phyloP scores from a whole-genome alignment of 1,139 yeast species.

The Blastobotrys capitulatus region DNA sequence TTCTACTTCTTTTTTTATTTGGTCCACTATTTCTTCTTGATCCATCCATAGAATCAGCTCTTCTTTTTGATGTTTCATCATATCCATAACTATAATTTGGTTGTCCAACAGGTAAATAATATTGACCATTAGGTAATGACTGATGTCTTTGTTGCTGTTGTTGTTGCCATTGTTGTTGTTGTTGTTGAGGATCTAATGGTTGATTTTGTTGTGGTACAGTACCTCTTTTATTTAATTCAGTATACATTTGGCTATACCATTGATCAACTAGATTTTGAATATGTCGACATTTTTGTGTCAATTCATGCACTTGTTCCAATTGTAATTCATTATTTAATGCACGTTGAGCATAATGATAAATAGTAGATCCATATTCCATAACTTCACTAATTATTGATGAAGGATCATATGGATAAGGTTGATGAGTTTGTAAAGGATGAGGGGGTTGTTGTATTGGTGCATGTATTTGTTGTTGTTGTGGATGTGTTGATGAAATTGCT shows the following conservation, averaged over 20 bases:
- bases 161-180: neutral
- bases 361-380: neutral
- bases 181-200: too few relatives aligned
- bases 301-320: neutral
- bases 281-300: neutral
- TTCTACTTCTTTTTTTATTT: constrained; percentile 13
- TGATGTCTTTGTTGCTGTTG: constrained; percentile 4
- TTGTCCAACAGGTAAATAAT: neutral
- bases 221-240: neutral
- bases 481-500: neutral
- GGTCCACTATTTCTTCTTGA: constrained; percentile 1
- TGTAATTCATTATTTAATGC: neutral
- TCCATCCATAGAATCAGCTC: neutral
- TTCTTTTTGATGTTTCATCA: neutral
- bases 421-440: neutral
- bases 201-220: neutral
- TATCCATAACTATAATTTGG: neutral
- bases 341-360: neutral
- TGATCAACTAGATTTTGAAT: neutral
- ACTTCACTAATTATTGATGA: neutral
- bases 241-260: neutral
- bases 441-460: neutral
- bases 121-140: neutral
- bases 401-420: neutral
- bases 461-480: constrained; percentile 5